phyloP scores from a whole-genome alignment of 305 asterid species.

The Fraxinus paxiana region DNA sequence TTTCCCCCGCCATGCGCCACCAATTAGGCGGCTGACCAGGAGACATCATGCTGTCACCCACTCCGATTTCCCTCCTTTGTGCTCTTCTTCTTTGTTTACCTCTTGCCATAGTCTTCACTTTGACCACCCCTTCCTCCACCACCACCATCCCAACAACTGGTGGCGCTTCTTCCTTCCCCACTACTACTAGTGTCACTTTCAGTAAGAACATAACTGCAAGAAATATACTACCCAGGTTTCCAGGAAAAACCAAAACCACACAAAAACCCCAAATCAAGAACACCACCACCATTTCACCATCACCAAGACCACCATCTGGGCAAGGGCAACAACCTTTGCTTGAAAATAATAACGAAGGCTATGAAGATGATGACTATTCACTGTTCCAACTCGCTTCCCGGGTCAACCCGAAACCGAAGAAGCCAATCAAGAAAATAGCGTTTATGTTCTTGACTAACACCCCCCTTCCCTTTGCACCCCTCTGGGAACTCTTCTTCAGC shows the following conservation, averaged over 20 bases:
- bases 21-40: neutral
- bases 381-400: slow-evolving; percentile 43
- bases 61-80: slow-evolving; percentile 63
- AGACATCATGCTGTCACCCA: slow-evolving; percentile 49
- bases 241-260: slow-evolving; percentile 3
- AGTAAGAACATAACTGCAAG: neutral
- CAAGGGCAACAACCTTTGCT: neutral
- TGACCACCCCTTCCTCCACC: slow-evolving; percentile 34
- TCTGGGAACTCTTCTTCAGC: slow-evolving; percentile 70
- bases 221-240: slow-evolving; percentile 3
- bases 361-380: slow-evolving; percentile 32
- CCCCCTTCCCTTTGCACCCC: slow-evolving; percentile 67
- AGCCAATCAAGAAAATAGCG: slow-evolving; percentile 50
- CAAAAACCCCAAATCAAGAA: slow-evolving; percentile 10
- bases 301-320: slow-evolving; percentile 4
- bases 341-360: neutral
- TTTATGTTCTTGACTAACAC: slow-evolving; percentile 71
- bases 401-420: slow-evolving; percentile 44
- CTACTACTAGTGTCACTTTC: neutral
- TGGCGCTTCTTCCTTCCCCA: slow-evolving; percentile 14
- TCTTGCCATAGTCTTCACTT: slow-evolving; percentile 62
- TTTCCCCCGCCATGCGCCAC: neutral
- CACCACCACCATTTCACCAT: slow-evolving; percentile 5
- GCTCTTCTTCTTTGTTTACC: slow-evolving; percentile 71
- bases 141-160: neutral